Conservation (phyloP, 129 eudicot species). For the Oenanthe sinensis region DNA sequence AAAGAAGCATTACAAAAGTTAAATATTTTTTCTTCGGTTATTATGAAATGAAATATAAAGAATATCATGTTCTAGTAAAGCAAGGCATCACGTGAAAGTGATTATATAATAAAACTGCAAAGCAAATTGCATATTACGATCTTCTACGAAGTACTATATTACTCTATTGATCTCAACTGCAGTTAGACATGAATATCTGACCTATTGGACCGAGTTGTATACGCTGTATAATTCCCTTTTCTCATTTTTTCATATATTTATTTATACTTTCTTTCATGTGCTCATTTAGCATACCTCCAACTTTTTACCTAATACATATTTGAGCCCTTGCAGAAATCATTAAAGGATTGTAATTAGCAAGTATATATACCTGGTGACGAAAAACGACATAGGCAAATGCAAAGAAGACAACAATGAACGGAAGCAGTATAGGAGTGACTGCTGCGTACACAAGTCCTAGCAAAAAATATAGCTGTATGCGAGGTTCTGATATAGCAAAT, state of each 20-base stretch:
- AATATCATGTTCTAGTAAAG: neutral
- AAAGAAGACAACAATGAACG: constrained; percentile 74
- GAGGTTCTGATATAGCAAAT: constrained; percentile 61
- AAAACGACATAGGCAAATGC: constrained; percentile 73
- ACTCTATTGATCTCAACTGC: neutral
- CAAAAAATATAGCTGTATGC: constrained; percentile 73
- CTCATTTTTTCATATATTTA: neutral
- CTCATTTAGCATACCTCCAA: neutral
- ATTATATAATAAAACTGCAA: neutral
- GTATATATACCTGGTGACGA: constrained; percentile 75
- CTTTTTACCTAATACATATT: neutral
- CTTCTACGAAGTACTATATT: neutral
- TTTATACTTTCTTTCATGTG: neutral
- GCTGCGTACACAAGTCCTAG: constrained; percentile 71
- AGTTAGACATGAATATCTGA: neutral
- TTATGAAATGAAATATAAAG: neutral
- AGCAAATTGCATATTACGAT: neutral
- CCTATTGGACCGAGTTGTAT: neutral
- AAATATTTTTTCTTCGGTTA: neutral
- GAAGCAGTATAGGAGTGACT: constrained; percentile 73
- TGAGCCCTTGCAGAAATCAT: neutral
- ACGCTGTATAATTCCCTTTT: neutral
- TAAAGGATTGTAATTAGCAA: constrained; percentile 1
- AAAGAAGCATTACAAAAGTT: constrained; percentile 12
- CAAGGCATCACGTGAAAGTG: neutral